These are phyloP conservation scores for Tolypocladium inflatum DNA, from an alignment of 2,329 filamentous ascomycete species.

Conservation along the genomic window DNA sequence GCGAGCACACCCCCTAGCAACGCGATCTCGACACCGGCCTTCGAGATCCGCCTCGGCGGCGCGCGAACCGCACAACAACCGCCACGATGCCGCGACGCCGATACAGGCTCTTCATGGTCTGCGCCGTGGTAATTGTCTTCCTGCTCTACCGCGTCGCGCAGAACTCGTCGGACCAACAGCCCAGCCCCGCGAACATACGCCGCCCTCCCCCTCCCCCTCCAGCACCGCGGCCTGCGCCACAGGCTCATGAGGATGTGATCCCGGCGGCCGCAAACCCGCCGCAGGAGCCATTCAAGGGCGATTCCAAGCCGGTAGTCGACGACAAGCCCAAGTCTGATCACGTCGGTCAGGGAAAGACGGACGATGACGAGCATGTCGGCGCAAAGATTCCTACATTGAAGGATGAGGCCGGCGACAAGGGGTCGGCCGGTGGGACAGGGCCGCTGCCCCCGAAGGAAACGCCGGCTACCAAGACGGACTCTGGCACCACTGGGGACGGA, in stretches of 20 bases:
- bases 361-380: constrained; percentile 2
- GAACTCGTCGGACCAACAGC: constrained; percentile 26
- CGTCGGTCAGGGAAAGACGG: constrained; percentile 1
- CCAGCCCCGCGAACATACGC: not conserved
- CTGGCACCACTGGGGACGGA: not conserved
- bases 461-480: not conserved
- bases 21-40: not conserved
- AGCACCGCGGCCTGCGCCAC: not conserved
- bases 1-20: not conserved
- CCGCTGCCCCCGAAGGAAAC: not conserved
- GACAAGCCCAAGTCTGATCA: not conserved
- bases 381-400: constrained; percentile 5
- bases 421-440: not conserved
- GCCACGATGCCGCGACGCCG: constrained; percentile 47
- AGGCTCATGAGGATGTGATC: not conserved
- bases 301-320: not conserved
- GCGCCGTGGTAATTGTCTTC: constrained; percentile 44
- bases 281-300: not conserved
- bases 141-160: constrained; percentile 40
- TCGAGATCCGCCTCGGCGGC: not conserved
- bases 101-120: constrained; percentile 51
- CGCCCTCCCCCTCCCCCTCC: constrained; percentile 1
- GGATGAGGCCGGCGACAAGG: not conserved
- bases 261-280: not conserved
- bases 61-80: not conserved